Conservation (phyloP, 2,329 filamentous ascomycete species). For the Curvularia eragrostidis region DNA sequence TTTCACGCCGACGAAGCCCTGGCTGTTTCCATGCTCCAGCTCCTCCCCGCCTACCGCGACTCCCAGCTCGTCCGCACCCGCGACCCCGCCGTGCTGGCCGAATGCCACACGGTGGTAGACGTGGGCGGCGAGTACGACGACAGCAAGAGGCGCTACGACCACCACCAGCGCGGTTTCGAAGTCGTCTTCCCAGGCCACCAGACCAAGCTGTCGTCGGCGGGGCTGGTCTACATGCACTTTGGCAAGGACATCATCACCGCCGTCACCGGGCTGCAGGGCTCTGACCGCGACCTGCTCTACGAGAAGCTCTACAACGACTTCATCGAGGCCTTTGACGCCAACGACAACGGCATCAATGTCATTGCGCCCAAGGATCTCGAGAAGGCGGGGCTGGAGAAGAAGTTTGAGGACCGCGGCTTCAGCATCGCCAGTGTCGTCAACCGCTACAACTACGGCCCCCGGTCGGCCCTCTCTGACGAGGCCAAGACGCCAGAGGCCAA, state of each 20-base stretch:
- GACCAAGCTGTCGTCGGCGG: constrained; percentile 93
- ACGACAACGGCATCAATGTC: constrained; percentile 91
- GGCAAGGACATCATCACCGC: constrained; percentile 81
- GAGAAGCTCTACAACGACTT: constrained; percentile 92
- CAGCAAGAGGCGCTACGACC: constrained; percentile 80
- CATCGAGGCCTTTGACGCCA: constrained; percentile 93
- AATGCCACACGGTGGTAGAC: constrained; percentile 94
- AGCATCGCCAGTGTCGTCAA: constrained; percentile 88
- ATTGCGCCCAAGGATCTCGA: constrained; percentile 76
- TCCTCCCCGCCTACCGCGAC: constrained; percentile 78
- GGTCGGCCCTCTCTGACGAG: constrained; percentile 52
- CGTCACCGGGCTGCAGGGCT: constrained; percentile 65
- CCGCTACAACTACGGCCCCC: constrained; percentile 72
- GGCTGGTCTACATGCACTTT: constrained; percentile 95
- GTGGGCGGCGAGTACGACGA: constrained; percentile 95
- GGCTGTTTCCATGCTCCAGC: constrained; percentile 92
- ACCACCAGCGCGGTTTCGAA: constrained; percentile 92
- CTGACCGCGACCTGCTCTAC: constrained; percentile 78
- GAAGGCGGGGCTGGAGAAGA: constrained; percentile 77
- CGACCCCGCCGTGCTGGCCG: constrained; percentile 76
- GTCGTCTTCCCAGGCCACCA: constrained; percentile 81
- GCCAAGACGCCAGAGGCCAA: constrained; percentile 48
- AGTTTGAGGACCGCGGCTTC: constrained; percentile 83
- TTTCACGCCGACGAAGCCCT: constrained; percentile 99
- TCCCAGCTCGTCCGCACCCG: constrained; percentile 84